Evolutionary conservation across 164 flowering plant genomes (phyloP), one percentile per base, ranked within the genome.

Genomic region (Liriodendron chinense): DNA sequence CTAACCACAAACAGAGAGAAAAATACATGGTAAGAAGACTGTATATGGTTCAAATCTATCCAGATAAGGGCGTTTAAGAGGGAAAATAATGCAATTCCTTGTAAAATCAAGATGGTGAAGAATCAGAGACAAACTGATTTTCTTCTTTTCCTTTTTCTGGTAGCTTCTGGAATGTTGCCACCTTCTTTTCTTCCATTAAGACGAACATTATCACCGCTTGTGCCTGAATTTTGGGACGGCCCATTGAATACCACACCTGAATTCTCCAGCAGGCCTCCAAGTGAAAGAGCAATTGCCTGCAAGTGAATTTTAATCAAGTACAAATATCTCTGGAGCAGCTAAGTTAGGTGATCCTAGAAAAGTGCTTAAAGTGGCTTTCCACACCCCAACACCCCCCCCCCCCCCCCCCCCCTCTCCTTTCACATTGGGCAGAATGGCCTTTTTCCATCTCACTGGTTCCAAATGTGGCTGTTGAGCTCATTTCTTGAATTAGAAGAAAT

Each of bases 221-320:
- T 68, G 61, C 49, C 68, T 28, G 79, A 63, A 23, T 72, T 68
- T 57, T 67, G 80, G 68, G 82, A 74, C 76, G 77, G 28, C n/a
- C 63, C 71, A 49, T 47, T 5, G 20, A 9, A 70, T 43, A 16
- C 59, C 34, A 14, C 71, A 75, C 77, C 76, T 21, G 82, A 71
- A 73, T 70, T 77, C 75, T 73, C 88, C 21, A 74, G 59, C 56
- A 84, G 79, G 69, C 82, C 89, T 73, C 83, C 80, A 21, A 92
- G 85, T 9, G 98, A 95, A 57, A 93, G 89, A 75, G 93, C 93
- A 79, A 95, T 92, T 10, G 98, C 98, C 98, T 93, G 86, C 62
- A 80, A 25, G 74, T 47, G 65, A 67, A 59, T 16, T 22, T 74
- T 62, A 48, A 70, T 6, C 18, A 47, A 65, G 7, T 25, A 20